Base-by-base conservation (phyloP, 1,139 yeast species). In the Protomyces inouyei region DNA sequence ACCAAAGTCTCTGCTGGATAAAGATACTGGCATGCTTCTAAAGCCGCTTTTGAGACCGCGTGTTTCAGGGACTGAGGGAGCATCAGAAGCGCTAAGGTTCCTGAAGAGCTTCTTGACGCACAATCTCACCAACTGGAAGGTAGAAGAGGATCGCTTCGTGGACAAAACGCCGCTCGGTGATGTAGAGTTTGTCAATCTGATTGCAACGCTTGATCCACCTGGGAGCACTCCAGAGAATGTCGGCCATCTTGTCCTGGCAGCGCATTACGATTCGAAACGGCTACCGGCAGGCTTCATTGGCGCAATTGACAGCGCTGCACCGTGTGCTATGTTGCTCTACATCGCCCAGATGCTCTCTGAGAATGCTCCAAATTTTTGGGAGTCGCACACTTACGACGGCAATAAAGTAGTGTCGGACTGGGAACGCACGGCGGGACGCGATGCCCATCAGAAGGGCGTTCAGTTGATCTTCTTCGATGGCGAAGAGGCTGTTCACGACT, bases 391-490 rank as follows among this genome's bases (percentile, higher is more conserved):
- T 53, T 38, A 40, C 16, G 57, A 57, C 14, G 32, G 8, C 8
- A 6, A 1, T 9, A 28, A 32, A 55, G 35, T 54, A 65, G 9
- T 65, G 64, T 2, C 72, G 69, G 28, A 55, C 57, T 21, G n/a
- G 16, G 16, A 14, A n/a, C 43, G 43, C 16, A 37, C 43, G 16
- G 14, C 43, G 14, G 51, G 45, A 18, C 25, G 61, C 55, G 60
- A 60, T 67, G 64, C 60, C 64, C 71, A 64, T 14, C 43, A 68
- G 5, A 71, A 72, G 14, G 84, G 84, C 0, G 66, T 83, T 3
- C 83, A 81, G 67, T 71, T 83, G 10, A 73, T 83, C 0, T 83
- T 83, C 69, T 81, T 83, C 64, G 86, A 83, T 68, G 86, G 87
- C 2, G 86, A 83, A 69, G 86, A 83, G 69, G 86, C 87, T 0